A percentile compares a stretch with the other conserved stretches of the same genome.
Conservation (phyloP, 148 eudicot genomes). For the Talinum fruticosum region DNA sequence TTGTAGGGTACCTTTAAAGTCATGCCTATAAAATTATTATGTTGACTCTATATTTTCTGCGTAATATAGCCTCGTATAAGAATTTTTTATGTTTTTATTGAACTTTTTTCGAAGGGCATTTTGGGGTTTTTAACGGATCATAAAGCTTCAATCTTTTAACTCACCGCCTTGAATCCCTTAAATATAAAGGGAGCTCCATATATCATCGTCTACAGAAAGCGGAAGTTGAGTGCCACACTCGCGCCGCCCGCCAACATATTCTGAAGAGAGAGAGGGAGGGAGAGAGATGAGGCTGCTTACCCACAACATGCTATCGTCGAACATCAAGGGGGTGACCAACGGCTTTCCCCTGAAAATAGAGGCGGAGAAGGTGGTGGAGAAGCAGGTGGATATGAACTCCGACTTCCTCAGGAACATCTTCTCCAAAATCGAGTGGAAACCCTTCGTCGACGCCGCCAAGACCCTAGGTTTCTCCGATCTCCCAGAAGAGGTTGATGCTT, state of each 20-base stretch:
- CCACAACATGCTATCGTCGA: conserved; percentile 91
- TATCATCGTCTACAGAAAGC: neutral
- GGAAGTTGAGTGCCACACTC: neutral
- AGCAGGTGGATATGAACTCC: conserved; percentile 63
- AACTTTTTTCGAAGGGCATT: no score
- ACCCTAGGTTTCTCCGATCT: conserved; percentile 63
- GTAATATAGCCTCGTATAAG: no score
- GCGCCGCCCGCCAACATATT: neutral
- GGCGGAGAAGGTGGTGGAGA: conserved; percentile 48
- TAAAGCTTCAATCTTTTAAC: no score
- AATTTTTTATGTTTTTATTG: no score
- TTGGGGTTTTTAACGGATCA: no score
- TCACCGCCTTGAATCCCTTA: no score
- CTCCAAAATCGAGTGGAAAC: conserved; percentile 69
- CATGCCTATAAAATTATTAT: no score
- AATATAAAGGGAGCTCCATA: neutral
- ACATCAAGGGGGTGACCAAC: conserved; percentile 79
- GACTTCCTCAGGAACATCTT: conserved; percentile 83
- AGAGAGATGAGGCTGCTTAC: conserved; percentile 82
- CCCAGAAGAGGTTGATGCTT: conserved; percentile 49
- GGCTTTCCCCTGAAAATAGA: conserved; percentile 82
- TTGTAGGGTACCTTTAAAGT: no score
- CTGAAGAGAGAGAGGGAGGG: neutral
- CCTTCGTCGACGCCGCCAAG: conserved; percentile 68
- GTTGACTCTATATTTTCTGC: no score